A percentile compares a stretch with the other conserved stretches of the same genome.
Conservation (phyloP, 139 green algal species). For the Chlamydomonas sp. region DNA sequence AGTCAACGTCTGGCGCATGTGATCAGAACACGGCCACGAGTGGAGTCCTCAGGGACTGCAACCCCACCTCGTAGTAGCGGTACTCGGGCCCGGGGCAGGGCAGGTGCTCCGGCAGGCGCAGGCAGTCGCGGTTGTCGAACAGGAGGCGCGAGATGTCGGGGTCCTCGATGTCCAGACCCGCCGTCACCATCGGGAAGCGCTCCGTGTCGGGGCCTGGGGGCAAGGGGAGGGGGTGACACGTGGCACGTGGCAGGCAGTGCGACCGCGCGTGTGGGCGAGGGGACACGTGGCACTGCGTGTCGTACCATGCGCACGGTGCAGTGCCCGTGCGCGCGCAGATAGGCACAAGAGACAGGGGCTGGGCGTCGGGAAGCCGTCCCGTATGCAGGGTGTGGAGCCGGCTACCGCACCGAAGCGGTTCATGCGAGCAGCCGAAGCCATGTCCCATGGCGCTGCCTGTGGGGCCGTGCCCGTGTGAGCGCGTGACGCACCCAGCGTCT, state of each 20-base stretch:
- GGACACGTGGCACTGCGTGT: too few species aligned
- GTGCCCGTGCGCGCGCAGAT: too few species aligned
- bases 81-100: background rate
- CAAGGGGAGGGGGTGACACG: too few species aligned
- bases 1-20: too few species aligned
- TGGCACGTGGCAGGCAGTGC: too few species aligned
- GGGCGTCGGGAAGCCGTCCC: too few species aligned
- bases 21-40: too few species aligned
- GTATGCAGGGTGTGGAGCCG: background rate
- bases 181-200: constrained; percentile 21
- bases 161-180: background rate
- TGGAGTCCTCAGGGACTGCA: too few species aligned
- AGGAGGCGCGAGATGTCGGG: background rate
- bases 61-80: background rate
- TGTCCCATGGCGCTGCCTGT: background rate
- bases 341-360: too few species aligned
- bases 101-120: constrained; percentile 7
- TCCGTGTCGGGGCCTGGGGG: constrained; percentile 4
- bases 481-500: background rate
- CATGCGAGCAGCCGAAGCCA: background rate
- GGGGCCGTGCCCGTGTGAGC: background rate
- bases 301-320: too few species aligned
- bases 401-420: background rate
- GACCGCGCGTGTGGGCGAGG: too few species aligned
- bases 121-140: constrained; percentile 10